Conservation (phyloP, 2,329 filamentous ascomycete genomes). For the Trichoderma sp. region DNA sequence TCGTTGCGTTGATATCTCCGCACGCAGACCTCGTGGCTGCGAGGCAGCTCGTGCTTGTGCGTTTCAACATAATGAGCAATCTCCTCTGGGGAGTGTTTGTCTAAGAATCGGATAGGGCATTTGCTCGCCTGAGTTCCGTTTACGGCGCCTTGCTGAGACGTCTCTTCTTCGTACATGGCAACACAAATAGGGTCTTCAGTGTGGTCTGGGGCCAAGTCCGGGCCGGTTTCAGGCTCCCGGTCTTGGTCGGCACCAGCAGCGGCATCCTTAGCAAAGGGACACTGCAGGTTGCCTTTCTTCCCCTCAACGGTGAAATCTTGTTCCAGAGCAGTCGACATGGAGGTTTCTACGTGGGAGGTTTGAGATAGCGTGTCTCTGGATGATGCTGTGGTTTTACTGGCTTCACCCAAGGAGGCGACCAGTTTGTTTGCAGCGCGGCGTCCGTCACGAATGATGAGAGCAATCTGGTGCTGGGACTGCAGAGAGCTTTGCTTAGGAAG, state of each 20-base stretch:
- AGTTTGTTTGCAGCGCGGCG: conserved; percentile 57
- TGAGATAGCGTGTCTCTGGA: conserved; percentile 49
- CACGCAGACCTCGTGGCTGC: conserved; percentile 91
- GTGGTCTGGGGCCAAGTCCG: conserved; percentile 47
- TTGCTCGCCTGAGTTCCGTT: conserved; percentile 57
- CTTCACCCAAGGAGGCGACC: conserved; percentile 44
- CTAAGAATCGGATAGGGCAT: conserved; percentile 89
- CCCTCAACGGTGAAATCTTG: conserved; percentile 88
- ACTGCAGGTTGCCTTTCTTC: conserved; percentile 73
- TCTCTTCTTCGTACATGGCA: conserved; percentile 60
- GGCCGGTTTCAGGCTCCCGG: conserved; percentile 28
- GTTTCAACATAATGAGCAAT: conserved; percentile 91
- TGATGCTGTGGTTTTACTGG: conserved; percentile 51
- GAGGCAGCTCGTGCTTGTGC: conserved; percentile 90
- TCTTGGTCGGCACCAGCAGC: conserved; percentile 27
- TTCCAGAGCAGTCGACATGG: conserved; percentile 68
- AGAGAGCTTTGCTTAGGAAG: conserved; percentile 48
- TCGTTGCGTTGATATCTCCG: conserved; percentile 86
- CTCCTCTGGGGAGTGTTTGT: conserved; percentile 90
- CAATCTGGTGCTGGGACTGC: conserved; percentile 52
- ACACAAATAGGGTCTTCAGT: conserved; percentile 62
- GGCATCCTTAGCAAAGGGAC: conserved; percentile 65
- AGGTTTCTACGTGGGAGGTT: conserved; percentile 48
- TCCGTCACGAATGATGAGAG: conserved; percentile 63
- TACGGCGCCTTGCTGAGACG: conserved; percentile 49